A percentile compares a stretch with the other conserved stretches of the same genome.
Conservation (phyloP, 495 filamentous ascomycete genomes). For the Penicillium chermesinum region DNA sequence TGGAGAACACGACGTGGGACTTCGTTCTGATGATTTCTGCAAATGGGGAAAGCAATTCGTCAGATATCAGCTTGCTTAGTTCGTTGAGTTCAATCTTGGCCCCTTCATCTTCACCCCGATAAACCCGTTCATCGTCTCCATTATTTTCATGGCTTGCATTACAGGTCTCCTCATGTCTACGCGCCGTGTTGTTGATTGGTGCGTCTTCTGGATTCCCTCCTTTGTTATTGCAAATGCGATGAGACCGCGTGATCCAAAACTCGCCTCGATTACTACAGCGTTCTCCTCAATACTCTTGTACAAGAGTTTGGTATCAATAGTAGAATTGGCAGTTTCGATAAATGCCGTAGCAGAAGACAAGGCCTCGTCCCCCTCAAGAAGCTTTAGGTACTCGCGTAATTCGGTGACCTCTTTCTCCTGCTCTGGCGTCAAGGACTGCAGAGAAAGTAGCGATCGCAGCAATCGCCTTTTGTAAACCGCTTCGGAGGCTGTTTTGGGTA, state of each 20-base stretch:
- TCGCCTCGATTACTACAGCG: slow-evolving; percentile 22
- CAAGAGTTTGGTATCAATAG: slow-evolving; percentile 11
- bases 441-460: slow-evolving; percentile 12
- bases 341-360: slow-evolving; percentile 19
- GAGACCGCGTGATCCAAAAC: slow-evolving; percentile 15
- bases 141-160: slow-evolving; percentile 21
- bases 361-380: slow-evolving; percentile 13
- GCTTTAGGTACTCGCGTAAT: slow-evolving; percentile 13
- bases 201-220: slow-evolving; percentile 16
- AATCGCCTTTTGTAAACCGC: slow-evolving; percentile 21
- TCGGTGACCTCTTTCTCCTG: slow-evolving; percentile 18
- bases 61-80: slow-evolving; percentile 14
- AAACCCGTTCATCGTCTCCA: slow-evolving; percentile 20
- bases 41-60: slow-evolving; percentile 17
- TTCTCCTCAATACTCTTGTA: slow-evolving; percentile 18
- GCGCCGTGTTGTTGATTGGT: slow-evolving; percentile 3
- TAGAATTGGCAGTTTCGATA: slow-evolving; percentile 20
- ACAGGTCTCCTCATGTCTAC: slow-evolving; percentile 13
- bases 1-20: slow-evolving; percentile 24
- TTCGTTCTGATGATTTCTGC: slow-evolving; percentile 19
- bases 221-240: slow-evolving; percentile 20
- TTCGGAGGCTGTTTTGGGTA: slow-evolving; percentile 8
- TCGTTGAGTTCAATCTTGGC: slow-evolving; percentile 9
- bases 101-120: slow-evolving; percentile 12
- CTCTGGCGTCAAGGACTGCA: slow-evolving; percentile 9